Base-by-base conservation (phyloP, 768 basidiomycete genomes). In the Phanerochaete sordida region DNA sequence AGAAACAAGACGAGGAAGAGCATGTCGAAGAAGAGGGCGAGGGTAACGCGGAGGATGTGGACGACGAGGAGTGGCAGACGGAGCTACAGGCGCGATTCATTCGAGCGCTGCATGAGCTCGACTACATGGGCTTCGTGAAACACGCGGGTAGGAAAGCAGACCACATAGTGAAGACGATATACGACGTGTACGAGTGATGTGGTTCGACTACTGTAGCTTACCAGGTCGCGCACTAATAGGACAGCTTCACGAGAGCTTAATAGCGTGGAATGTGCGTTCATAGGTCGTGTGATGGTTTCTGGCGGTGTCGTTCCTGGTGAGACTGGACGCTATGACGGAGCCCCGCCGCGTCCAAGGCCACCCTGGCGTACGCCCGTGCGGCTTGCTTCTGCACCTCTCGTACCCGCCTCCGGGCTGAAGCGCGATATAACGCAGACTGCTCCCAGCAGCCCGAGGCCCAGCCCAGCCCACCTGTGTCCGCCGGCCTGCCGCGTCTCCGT, bases 81-180 rank as follows among this genome's bases (percentile, higher is more conserved):
- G 82, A 89, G 61, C 79, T 86, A 16, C 91, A 93, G 67, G 90
- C 88, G 44, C 78, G 91, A 21, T 94, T 93, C 69, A 80, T 92
- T 54, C 82, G 88, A 19, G 84, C 90, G 12, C 67, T 93, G 69
- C 92, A 94, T 60, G 91, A 93, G 66, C 78, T 94, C 43, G 91
- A 93, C 67, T 86, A 84, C 66, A 72, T 93, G 35, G 92, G 92
- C 8, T 83, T 93, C 66, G 74, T 93, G 68, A 90, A 89, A 68
- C 90, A 90, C 62, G 91, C 88, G 0, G 84, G 86, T 46, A 77
- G 90, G 56, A 93, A 90, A 72, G 80, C 78, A 8, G 92, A 92
- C 66, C 91, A 91, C 74, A 83, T 93, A 49, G 66, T 86, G 64
- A 77, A 85, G 66, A 86, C 86, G 0, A 78, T 87, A 3, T 89